Evolutionary conservation across 768 basidiomycete species (phyloP).

Genomic region (Sarcodon sp.): DNA sequence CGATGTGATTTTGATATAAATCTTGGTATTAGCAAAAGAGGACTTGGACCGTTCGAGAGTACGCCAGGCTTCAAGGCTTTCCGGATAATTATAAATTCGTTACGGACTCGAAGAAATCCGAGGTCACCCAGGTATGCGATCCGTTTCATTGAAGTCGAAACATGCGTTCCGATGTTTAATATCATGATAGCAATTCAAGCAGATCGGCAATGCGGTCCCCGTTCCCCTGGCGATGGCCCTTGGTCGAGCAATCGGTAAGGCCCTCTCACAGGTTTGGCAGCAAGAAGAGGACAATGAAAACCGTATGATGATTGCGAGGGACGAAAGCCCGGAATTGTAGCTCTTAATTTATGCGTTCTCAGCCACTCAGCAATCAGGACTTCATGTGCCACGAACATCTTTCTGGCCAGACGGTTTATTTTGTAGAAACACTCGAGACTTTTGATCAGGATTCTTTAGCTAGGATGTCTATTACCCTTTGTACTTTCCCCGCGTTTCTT

Average conservation of each 20-base stretch:
- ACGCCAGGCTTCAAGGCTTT: constrained; percentile 69
- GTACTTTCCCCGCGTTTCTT: constrained; percentile 73
- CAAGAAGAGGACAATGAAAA: constrained; percentile 21
- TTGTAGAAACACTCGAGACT: background rate
- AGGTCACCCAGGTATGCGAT: constrained; percentile 1
- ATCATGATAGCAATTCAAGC: constrained; percentile 45
- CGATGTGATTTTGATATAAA: background rate
- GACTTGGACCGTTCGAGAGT: constrained; percentile 51
- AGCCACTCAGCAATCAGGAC: too few species aligned
- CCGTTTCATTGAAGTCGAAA: background rate
- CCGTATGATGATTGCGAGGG: background rate
- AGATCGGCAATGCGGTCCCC: constrained; percentile 76
- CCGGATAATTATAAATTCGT: constrained; percentile 57
- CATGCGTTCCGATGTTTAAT: background rate
- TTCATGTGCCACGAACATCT: too few species aligned
- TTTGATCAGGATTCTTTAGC: constrained; percentile 17
- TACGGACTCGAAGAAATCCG: constrained; percentile 25
- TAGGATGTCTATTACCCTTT: constrained; percentile 72
- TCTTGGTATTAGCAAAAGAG: constrained; percentile 46
- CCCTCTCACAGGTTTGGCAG: constrained; percentile 33
- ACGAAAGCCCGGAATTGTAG: background rate
- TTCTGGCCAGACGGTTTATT: too few species aligned
- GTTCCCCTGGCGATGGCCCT: constrained; percentile 55
- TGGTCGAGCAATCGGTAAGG: constrained; percentile 31
- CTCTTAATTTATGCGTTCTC: background rate